phyloP scores from a whole-genome alignment of 2,329 filamentous ascomycete species.

The Scopulariopsis brevicaulis region DNA sequence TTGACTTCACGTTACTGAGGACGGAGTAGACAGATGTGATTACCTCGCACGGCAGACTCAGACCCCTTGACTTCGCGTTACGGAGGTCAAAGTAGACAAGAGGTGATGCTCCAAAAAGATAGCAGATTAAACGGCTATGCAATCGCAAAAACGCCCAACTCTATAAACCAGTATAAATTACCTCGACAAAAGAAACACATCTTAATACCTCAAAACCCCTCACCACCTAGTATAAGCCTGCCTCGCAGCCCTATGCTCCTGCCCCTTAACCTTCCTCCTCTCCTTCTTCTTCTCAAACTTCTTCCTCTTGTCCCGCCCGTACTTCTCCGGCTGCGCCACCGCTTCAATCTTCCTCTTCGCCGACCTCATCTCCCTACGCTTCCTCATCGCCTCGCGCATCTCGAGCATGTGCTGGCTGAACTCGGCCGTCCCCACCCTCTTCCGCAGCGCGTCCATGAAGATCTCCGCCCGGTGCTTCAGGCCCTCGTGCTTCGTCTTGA shows the following conservation, averaged over 20 bases:
- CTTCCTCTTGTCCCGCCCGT: conserved; percentile 68
- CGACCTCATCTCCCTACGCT: conserved; percentile 60
- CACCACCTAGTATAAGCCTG: conserved; percentile 51
- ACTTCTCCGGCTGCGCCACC: conserved; percentile 68
- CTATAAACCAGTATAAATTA: background rate
- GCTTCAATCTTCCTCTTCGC: conserved; percentile 85
- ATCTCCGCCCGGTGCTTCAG: conserved; percentile 65
- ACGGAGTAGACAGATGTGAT: too few species aligned
- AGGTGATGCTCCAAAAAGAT: background rate
- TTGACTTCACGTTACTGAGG: too few species aligned
- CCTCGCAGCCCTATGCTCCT: conserved; percentile 60
- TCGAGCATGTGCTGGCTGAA: conserved; percentile 66
- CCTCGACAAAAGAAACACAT: background rate
- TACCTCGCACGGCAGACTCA: background rate
- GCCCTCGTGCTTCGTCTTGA: conserved; percentile 57
- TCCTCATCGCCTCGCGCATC: conserved; percentile 62
- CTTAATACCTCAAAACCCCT: conserved; percentile 2
- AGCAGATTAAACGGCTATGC: background rate
- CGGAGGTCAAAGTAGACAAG: background rate
- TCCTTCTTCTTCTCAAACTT: conserved; percentile 78
- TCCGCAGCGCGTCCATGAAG: conserved; percentile 72
- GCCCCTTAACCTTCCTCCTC: conserved; percentile 66
- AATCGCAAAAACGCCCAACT: background rate
- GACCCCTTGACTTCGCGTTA: background rate
- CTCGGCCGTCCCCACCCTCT: conserved; percentile 67